A percentile compares a stretch with the other conserved stretches of the same genome.
phyloP scores from a whole-genome alignment of 441 rosid species.

The Aleurites moluccanus region DNA sequence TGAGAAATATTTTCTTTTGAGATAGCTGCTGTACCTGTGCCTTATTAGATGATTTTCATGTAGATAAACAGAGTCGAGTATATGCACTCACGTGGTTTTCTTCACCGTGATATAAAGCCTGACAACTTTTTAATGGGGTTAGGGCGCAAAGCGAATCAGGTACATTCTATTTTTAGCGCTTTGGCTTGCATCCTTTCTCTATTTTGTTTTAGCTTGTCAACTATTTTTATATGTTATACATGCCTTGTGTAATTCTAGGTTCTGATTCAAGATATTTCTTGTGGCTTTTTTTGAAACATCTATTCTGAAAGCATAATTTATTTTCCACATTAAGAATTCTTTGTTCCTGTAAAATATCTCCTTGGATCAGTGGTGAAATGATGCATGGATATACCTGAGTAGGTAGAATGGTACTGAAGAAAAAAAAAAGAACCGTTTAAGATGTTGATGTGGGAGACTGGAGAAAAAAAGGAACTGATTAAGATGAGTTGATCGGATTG shows the following conservation, averaged over 20 bases:
- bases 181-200: not conserved
- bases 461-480: not conserved
- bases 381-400: not conserved
- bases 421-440: not conserved
- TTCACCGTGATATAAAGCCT: slow-evolving; percentile 99
- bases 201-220: not conserved
- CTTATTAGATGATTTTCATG: slow-evolving; percentile 11
- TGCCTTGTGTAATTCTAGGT: not conserved
- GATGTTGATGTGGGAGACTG: not conserved
- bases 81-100: slow-evolving; percentile 96
- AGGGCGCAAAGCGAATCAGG: slow-evolving; percentile 99
- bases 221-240: not conserved
- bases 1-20: slow-evolving; percentile 12
- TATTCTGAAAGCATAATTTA: not conserved
- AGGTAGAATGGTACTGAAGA: not conserved
- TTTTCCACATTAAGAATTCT: not conserved
- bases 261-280: not conserved
- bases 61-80: slow-evolving; percentile 96
- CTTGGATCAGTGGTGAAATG: not conserved
- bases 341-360: not conserved
- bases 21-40: slow-evolving; percentile 2
- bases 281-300: not conserved
- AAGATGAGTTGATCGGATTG: not conserved
- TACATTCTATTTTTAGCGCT: slow-evolving; percentile 18
- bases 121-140: slow-evolving; percentile 98